Evolutionary conservation across 2,329 filamentous ascomycete genomes (phyloP).

Genomic region (Sporothrix luriei): DNA sequence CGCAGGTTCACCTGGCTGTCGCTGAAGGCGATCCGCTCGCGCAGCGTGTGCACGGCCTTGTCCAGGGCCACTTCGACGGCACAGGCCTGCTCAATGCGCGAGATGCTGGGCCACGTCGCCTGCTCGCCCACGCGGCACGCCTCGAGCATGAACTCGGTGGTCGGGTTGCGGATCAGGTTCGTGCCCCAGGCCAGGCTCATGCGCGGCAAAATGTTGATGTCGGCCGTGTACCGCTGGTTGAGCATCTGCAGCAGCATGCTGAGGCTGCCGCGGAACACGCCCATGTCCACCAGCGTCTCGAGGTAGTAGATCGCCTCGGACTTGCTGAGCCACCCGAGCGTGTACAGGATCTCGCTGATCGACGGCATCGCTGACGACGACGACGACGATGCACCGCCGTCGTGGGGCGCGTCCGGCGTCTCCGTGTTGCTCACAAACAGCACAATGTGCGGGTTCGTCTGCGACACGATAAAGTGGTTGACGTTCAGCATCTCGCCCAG

Average conservation of each 20-base stretch:
- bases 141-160: constrained; percentile 79
- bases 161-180: constrained; percentile 79
- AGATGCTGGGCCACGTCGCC: constrained; percentile 89
- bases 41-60: constrained; percentile 68
- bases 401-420: constrained; percentile 40
- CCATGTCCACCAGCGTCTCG: constrained; percentile 77
- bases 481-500: constrained; percentile 96
- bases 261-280: constrained; percentile 75
- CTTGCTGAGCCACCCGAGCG: constrained; percentile 71
- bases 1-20: constrained; percentile 64
- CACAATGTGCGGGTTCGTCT: constrained; percentile 92
- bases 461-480: constrained; percentile 96
- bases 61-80: constrained; percentile 87
- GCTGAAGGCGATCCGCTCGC: constrained; percentile 69
- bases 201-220: constrained; percentile 73
- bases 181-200: constrained; percentile 47
- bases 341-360: constrained; percentile 59
- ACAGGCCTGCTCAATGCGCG: constrained; percentile 81
- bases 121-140: constrained; percentile 77
- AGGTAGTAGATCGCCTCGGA: constrained; percentile 80
- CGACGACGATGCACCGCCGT: not conserved
- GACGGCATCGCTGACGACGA: no score
- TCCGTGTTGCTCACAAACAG: constrained; percentile 81
- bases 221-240: constrained; percentile 88
- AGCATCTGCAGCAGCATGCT: constrained; percentile 80